Evolutionary conservation across 257 asterid species (phyloP), one percentile per base, ranked within the genome.

Genomic region (Solanum lycopersicoides): DNA sequence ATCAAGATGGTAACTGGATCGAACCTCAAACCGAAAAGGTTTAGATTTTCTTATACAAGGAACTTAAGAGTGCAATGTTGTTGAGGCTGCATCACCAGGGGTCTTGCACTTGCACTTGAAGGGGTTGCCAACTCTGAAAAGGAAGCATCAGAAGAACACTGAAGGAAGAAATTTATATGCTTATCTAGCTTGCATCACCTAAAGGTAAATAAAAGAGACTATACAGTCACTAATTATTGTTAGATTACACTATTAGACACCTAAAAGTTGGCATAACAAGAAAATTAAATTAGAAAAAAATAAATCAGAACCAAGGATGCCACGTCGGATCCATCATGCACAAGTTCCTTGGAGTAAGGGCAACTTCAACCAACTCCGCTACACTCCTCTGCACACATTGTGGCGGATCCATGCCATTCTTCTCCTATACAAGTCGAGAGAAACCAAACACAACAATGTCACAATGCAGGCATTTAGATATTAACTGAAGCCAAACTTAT

Each of bases 281-380:
- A 14, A 2, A 1, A 80, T 21, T 74, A 74, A 74, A 74, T 74
- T 25, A 41, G 39, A 20, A 12, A 85, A 66, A 9, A 4, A 32
- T 9, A 82, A 39, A 86, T 90, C 87, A 96, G 88, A 97, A 96
- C 99, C 99, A 97, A 21, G 99, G 98, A 89, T 97, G 99, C 98
- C 99, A 95, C 4, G 99, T 97, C 0, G 99, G 99, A 91, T 97
- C 99, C 99, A 97, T 97, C 99, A 96, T 97, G 93, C 99, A 97
- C 82, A 97, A 93, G 92, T 97, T 93, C 87, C 99, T 92, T 80
- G 99, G 98, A 88, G 95, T 92, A 80, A 95, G 95, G 60, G 99
- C 98, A 69, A 99, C 96, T 80, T 97, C 99, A 69, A 97, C 99
- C 87, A 96, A 90, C 90, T 95, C 99, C 18, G 96, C 95, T 50